These are phyloP conservation scores for Claviceps monticola DNA, from an alignment of 2,329 filamentous ascomycete genomes.

Conservation along the genomic window DNA sequence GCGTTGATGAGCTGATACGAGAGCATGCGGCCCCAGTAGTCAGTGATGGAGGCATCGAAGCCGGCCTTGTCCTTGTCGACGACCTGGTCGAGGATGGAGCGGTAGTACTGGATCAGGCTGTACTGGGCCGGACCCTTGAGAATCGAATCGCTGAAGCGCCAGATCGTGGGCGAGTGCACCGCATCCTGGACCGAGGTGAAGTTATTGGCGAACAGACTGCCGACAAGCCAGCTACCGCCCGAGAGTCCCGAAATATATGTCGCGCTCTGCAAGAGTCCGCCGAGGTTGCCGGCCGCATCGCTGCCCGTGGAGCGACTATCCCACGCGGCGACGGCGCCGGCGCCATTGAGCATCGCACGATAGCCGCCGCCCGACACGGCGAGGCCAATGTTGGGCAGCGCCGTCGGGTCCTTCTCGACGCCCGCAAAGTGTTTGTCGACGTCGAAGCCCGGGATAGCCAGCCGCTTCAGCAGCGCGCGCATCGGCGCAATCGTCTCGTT, in stretches of 20 bases:
- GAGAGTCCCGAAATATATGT: slow-evolving; percentile 74
- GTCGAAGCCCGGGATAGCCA: slow-evolving; percentile 68
- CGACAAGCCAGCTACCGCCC: slow-evolving; percentile 73
- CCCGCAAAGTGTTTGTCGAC: slow-evolving; percentile 51
- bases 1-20: slow-evolving; percentile 75
- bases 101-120: slow-evolving; percentile 26
- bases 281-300: slow-evolving; percentile 47
- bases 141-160: slow-evolving; percentile 29
- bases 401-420: slow-evolving; percentile 16
- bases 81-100: slow-evolving; percentile 21
- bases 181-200: slow-evolving; percentile 46
- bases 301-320: slow-evolving; percentile 51
- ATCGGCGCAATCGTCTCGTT: slow-evolving; percentile 64
- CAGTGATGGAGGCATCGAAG: slow-evolving; percentile 55
- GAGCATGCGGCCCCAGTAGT: slow-evolving; percentile 82
- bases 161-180: slow-evolving; percentile 22
- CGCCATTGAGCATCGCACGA: slow-evolving; percentile 72
- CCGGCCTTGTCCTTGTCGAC: slow-evolving; percentile 25
- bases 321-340: slow-evolving; percentile 65
- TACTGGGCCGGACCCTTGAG: slow-evolving; percentile 25
- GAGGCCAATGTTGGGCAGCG: slow-evolving; percentile 50
- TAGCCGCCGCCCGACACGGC: slow-evolving; percentile 78
- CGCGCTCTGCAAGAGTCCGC: slow-evolving; percentile 65
- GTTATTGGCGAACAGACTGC: slow-evolving; percentile 75
- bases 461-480: slow-evolving; percentile 54